These are phyloP conservation scores for Mortierella sp. DNA, from an alignment of 371 early-diverging fungal genomes.

Conservation along the genomic window DNA sequence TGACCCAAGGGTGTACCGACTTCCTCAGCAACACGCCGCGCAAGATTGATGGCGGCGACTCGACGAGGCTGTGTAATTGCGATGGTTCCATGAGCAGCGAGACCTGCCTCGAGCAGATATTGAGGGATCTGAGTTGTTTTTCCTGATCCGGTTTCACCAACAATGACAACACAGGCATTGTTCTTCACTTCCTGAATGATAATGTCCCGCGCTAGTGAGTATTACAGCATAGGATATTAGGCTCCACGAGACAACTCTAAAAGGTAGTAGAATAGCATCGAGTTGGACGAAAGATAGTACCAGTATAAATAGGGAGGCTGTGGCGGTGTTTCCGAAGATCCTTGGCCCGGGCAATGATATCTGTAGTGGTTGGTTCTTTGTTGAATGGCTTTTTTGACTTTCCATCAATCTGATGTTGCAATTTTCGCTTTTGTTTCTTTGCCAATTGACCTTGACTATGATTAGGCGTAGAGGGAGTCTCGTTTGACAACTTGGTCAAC, in stretches of 20 bases:
- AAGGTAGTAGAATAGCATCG: background rate
- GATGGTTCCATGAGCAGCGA: slow-evolving; percentile 76
- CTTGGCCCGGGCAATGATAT: slow-evolving; percentile 33
- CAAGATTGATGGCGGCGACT: slow-evolving; percentile 97
- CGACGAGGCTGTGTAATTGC: slow-evolving; percentile 97
- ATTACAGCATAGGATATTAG: background rate
- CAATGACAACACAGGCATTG: slow-evolving; percentile 67
- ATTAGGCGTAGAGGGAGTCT: too few relatives aligned
- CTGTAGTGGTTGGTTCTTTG: slow-evolving; percentile 35
- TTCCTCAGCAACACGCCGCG: slow-evolving; percentile 94
- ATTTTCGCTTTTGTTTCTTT: slow-evolving; percentile 33
- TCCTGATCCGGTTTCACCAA: slow-evolving; percentile 75
- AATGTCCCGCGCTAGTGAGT: slow-evolving; percentile 63
- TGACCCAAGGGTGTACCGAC: slow-evolving; percentile 82
- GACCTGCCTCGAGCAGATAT: slow-evolving; percentile 81
- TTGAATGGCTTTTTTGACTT: slow-evolving; percentile 22
- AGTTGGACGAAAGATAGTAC: slow-evolving; percentile 1
- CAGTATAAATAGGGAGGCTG: slow-evolving; percentile 57
- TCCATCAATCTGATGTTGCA: slow-evolving; percentile 19
- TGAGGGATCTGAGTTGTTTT: slow-evolving; percentile 90
- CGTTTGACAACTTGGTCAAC: too few relatives aligned
- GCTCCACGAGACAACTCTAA: too few relatives aligned
- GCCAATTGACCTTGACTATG: background rate
- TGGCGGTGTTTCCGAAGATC: slow-evolving; percentile 53
- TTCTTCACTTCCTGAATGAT: slow-evolving; percentile 62